These are phyloP conservation scores for Crithidia brevicula DNA, from an alignment of 208 protist species.

Conservation along the genomic window DNA sequence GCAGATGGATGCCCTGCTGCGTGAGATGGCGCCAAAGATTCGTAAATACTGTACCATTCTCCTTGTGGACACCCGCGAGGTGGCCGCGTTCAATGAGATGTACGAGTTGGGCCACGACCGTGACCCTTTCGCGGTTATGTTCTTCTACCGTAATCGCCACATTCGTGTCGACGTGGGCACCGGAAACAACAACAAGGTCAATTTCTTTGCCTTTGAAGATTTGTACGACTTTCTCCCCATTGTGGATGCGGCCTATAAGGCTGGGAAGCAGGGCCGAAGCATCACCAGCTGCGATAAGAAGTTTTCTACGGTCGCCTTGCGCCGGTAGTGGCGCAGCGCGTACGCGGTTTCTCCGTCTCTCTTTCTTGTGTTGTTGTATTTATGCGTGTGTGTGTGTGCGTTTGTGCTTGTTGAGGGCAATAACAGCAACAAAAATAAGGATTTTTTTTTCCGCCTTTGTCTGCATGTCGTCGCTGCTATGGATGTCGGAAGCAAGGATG, in stretches of 20 bases:
- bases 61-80: slow-evolving; percentile 76
- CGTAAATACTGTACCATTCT: slow-evolving; percentile 86
- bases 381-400: neutral
- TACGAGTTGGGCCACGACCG: slow-evolving; percentile 97
- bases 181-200: slow-evolving; percentile 99
- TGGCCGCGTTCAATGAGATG: slow-evolving; percentile 98
- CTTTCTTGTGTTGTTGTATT: neutral
- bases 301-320: slow-evolving; percentile 92
- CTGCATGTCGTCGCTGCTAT: too few species aligned
- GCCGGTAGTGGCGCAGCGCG: slow-evolving; percentile 7
- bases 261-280: slow-evolving; percentile 95
- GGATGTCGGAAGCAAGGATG: too few species aligned
- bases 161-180: slow-evolving; percentile 99
- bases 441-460: neutral
- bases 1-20: slow-evolving; percentile 76
- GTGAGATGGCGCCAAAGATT: slow-evolving; percentile 72
- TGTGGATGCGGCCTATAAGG: slow-evolving; percentile 96
- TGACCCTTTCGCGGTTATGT: slow-evolving; percentile 99
- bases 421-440: too few species aligned
- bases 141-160: slow-evolving; percentile 99
- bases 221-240: slow-evolving; percentile 98
- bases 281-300: slow-evolving; percentile 97
- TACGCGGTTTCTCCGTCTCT: neutral
- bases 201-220: slow-evolving; percentile 96
- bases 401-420: too few species aligned